Conservation (phyloP, 2,329 filamentous ascomycete species). For the Dryadomyces quercus-mongolicae region DNA sequence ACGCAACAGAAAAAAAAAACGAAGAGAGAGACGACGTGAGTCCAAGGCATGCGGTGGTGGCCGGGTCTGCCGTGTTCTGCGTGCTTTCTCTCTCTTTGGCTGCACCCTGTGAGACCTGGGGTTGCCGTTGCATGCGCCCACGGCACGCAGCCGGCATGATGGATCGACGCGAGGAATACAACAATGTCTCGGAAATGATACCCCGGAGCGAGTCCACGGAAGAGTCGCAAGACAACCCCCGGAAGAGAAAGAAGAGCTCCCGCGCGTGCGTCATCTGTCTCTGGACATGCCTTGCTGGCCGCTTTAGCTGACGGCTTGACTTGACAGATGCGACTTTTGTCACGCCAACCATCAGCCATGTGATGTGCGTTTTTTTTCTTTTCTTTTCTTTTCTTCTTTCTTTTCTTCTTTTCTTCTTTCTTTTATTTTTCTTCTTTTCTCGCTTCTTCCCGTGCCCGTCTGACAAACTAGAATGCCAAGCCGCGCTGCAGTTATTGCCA, state of each 20-base stretch:
- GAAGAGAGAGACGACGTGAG: not conserved
- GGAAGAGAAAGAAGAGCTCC: constrained; percentile 24
- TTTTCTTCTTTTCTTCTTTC: too few species aligned
- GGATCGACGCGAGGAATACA: constrained; percentile 5
- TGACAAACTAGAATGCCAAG: constrained; percentile 20
- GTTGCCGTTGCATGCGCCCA: not conserved
- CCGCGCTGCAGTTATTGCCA: constrained; percentile 34
- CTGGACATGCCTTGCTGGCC: not conserved
- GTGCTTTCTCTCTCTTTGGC: too few species aligned
- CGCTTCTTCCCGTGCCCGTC: not conserved
- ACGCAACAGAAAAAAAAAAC: not conserved
- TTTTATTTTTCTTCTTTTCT: not conserved
- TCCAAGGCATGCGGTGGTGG: not conserved
- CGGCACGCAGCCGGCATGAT: constrained; percentile 4
- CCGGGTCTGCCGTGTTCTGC: not conserved
- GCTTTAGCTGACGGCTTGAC: not conserved
- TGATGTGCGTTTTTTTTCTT: constrained; percentile 17
- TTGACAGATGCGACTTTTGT: constrained; percentile 30
- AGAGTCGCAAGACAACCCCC: constrained; percentile 18
- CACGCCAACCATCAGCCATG: constrained; percentile 35
- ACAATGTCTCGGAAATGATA: constrained; percentile 8
- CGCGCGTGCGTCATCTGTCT: constrained; percentile 14
- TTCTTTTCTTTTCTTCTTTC: not conserved
- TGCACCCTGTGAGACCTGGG: too few species aligned
- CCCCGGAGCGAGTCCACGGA: constrained; percentile 7